A percentile compares a stretch with the other conserved stretches of the same genome.
Conservation (phyloP, 1,284 basidiomycete species). For the Phaffia rhodozyma region DNA sequence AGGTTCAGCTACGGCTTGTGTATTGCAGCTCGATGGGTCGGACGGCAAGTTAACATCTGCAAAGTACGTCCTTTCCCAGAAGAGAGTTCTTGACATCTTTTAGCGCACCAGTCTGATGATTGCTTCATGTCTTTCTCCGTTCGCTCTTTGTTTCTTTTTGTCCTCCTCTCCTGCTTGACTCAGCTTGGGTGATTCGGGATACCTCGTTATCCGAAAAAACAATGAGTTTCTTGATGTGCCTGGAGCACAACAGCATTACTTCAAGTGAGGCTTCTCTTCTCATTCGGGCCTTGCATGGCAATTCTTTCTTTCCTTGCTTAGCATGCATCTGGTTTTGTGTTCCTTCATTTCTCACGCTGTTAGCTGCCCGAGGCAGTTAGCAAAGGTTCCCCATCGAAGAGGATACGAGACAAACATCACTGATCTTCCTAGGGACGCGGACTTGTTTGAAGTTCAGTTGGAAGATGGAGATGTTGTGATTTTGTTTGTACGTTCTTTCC, state of each 20-base stretch:
- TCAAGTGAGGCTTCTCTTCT: constrained; percentile 30
- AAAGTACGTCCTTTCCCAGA: constrained; percentile 31
- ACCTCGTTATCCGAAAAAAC: constrained; percentile 31
- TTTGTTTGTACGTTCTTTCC: constrained; percentile 29
- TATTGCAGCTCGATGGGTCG: constrained; percentile 33
- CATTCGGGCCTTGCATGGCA: too few species aligned
- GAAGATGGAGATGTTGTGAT: constrained; percentile 34
- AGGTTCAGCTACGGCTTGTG: constrained; percentile 41
- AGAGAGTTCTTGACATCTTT: neutral
- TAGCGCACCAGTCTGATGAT: neutral
- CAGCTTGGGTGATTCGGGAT: constrained; percentile 36
- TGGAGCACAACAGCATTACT: constrained; percentile 34
- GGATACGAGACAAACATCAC: constrained; percentile 21
- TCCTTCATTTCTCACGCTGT: neutral
- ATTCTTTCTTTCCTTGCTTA: neutral
- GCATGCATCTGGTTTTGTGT: neutral
- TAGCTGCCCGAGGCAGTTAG: constrained; percentile 26
- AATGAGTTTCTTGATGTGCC: constrained; percentile 27
- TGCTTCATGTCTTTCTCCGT: neutral
- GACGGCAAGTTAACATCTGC: constrained; percentile 38
- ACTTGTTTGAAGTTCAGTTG: constrained; percentile 29
- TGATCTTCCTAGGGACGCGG: constrained; percentile 29
- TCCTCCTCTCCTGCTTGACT: neutral
- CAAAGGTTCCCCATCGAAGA: constrained; percentile 26
- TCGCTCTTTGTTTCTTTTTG: neutral